Base-by-base conservation (phyloP, 495 filamentous ascomycete species). In the Xylaria telfairii region DNA sequence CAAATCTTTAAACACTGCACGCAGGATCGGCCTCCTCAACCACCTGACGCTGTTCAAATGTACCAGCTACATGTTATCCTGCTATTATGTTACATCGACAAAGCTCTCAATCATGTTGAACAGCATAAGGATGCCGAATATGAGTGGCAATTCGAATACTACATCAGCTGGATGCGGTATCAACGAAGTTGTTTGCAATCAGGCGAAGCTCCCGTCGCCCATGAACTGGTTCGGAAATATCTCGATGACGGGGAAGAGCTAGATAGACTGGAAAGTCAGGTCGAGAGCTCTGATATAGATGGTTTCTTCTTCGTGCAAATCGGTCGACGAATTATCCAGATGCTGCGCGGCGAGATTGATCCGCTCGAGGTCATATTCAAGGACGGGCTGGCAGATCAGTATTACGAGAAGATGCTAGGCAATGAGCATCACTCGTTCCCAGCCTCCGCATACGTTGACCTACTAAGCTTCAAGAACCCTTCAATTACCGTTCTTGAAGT, bases 271-370 rank as follows among this genome's bases (percentile, higher is more conserved):
- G n/a, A n/a, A n/a, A n/a, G n/a, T n/a, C n/a, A n/a, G n/a, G n/a
- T n/a, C n/a, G 64, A 68, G 10, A 26, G 9, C 24, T 24, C 64
- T 47, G 8, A 51, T 21, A 30, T 69, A 59, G 67, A 66, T 42
- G 70, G 57, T 41, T 62, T 4, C 17, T 12, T 74, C 17, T 71
- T 59, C 57, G 49, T 68, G 1, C 59, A 57, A 4, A 62, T 74
- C 15, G 72, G 66, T 2, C 56, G 32, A 7, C 47, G 76, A 26
- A 75, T 84, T 26, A 71, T 57, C 0, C 26, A 66, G 15, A 82
- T 87, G 4, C 76, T 87, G 10, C 63, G 70, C 3, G 79, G 79
- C 3, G 73, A 82, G 39, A 39, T 78, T 1, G 76, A 81, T 46
- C 79, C 83, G 4, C 69, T 85, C 13, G 69, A 76, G 0, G 37